phyloP scores from a whole-genome alignment of 371 early-diverging fungal genomes.

The Nematocida displodere region DNA sequence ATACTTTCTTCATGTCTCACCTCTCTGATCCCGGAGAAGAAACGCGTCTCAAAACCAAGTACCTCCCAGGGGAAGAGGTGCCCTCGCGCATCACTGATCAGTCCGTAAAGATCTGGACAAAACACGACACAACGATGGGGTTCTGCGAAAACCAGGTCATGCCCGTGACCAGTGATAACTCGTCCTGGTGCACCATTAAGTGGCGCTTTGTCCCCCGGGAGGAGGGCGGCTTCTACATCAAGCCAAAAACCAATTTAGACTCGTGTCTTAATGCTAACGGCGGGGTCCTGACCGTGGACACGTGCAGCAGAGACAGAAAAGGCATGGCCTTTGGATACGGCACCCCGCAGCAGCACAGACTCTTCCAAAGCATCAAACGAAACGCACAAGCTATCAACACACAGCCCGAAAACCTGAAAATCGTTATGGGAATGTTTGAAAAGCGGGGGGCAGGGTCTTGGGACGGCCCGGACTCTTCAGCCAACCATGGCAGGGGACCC shows the following conservation, averaged over 20 bases:
- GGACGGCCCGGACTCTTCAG: background rate
- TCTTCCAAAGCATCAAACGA: background rate
- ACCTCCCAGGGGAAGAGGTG: background rate
- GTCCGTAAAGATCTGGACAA: constrained; percentile 20
- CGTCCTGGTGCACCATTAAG: background rate
- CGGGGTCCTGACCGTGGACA: background rate
- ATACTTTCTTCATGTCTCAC: background rate
- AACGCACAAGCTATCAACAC: background rate
- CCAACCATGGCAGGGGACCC: background rate
- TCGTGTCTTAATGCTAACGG: constrained; percentile 2
- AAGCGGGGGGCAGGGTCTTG: background rate
- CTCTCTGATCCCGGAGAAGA: background rate
- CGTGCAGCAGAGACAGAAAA: background rate
- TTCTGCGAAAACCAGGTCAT: background rate
- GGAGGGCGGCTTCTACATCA: constrained; percentile 32
- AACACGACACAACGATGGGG: background rate
- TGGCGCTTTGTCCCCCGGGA: constrained; percentile 3
- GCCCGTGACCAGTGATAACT: background rate
- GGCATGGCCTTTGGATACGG: constrained; percentile 48
- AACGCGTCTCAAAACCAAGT: background rate
- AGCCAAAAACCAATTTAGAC: background rate
- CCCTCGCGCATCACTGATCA: background rate
- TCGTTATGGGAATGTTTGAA: background rate
- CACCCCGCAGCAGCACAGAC: constrained; percentile 9
- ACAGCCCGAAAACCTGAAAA: background rate